These are phyloP conservation scores for Ophiostoma sp. DNA, from an alignment of 2,329 filamentous ascomycete species.

Conservation along the genomic window DNA sequence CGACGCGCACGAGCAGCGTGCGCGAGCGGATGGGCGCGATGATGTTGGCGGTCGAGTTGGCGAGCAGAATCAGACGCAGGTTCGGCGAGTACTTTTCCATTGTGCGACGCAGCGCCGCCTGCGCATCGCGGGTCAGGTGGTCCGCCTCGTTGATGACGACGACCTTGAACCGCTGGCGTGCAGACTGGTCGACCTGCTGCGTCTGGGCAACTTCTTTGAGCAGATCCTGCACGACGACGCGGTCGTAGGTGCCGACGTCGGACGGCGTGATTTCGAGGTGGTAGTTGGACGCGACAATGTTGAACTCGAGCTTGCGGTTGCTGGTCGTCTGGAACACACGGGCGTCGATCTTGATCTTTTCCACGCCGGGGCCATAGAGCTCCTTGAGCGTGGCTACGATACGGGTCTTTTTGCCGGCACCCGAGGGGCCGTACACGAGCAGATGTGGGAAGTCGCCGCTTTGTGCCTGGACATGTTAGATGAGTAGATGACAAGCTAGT, in stretches of 20 bases:
- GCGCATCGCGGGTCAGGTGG: constrained; percentile 85
- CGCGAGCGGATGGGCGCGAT: constrained; percentile 95
- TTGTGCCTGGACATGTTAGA: constrained; percentile 61
- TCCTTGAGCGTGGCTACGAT: constrained; percentile 94
- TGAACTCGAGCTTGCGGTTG: constrained; percentile 98
- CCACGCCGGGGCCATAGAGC: constrained; percentile 91
- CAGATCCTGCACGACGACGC: constrained; percentile 91
- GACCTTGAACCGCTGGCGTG: constrained; percentile 92
- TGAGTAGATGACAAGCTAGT: neutral
- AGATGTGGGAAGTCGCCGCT: constrained; percentile 97
- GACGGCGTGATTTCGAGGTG: constrained; percentile 97
- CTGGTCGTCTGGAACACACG: constrained; percentile 92
- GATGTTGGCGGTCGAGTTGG: constrained; percentile 96
- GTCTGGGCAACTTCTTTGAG: constrained; percentile 98
- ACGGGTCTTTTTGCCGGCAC: constrained; percentile 94
- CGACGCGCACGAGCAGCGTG: constrained; percentile 84
- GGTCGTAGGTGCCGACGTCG: constrained; percentile 92
- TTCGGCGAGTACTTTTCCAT: constrained; percentile 99
- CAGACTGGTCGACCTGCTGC: constrained; percentile 91
- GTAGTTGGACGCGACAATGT: constrained; percentile 94
- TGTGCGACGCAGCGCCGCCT: constrained; percentile 86
- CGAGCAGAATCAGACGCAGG: constrained; percentile 80
- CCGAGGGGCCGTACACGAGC: constrained; percentile 92
- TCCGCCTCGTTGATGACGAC: constrained; percentile 99
- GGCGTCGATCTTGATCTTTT: constrained; percentile 99